Evolutionary conservation across 108 stramenopile genomes (phyloP).

Genomic region (Stephanodiscus minutulus): DNA sequence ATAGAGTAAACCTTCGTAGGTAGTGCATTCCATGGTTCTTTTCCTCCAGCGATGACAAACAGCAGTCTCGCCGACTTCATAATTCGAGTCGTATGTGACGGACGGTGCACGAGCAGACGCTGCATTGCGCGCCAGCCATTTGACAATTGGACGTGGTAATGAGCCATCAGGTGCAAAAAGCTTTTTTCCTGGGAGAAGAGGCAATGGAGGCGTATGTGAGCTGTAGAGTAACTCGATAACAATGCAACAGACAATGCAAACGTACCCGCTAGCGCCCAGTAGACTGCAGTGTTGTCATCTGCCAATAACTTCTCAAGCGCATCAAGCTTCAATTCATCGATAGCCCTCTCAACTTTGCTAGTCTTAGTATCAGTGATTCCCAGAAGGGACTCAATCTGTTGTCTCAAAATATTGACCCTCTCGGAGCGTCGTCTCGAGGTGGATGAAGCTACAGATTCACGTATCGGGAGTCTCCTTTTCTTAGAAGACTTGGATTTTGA

Average conservation of each 20-base stretch:
- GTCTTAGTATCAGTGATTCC: conserved; percentile 6
- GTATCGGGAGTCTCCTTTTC: not conserved
- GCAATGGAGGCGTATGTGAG: not conserved
- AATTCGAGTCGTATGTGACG: conserved; percentile 62
- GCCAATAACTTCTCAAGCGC: conserved; percentile 47
- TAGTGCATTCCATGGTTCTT: conserved; percentile 44
- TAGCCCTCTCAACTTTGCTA: conserved; percentile 15
- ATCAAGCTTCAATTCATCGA: conserved; percentile 37
- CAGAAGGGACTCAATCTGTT: conserved; percentile 26
- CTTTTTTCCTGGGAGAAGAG: conserved; percentile 31
- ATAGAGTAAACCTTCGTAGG: conserved; percentile 59
- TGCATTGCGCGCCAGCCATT: conserved; percentile 63
- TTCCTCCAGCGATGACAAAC: conserved; percentile 81
- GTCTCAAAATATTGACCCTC: conserved; percentile 14
- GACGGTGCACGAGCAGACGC: conserved; percentile 61
- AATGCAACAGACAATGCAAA: conserved; percentile 1
- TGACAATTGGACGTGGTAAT: conserved; percentile 46
- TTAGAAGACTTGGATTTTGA: not conserved
- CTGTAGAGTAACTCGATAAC: not conserved
- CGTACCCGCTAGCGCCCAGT: conserved; percentile 72
- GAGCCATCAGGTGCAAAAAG: conserved; percentile 67
- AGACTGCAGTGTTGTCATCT: conserved; percentile 20
- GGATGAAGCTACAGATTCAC: conserved; percentile 3
- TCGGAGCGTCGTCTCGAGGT: conserved; percentile 37
- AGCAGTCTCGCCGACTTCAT: conserved; percentile 80